These are phyloP conservation scores for Fusarium sp. DNA, from an alignment of 2,329 filamentous ascomycete species.

Conservation along the genomic window DNA sequence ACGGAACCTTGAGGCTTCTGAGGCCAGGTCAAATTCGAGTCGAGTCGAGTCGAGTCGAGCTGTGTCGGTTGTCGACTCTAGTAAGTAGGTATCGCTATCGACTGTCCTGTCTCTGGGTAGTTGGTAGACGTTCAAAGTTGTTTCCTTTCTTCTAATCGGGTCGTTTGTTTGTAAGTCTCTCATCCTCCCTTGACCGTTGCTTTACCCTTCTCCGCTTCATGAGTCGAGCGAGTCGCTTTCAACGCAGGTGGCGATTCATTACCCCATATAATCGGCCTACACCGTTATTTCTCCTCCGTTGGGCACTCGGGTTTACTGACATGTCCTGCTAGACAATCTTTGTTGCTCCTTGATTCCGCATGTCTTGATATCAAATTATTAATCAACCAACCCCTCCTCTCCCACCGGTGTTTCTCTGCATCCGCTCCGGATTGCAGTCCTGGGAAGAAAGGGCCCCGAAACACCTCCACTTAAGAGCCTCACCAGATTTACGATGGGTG, in stretches of 20 bases:
- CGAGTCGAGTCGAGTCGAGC: constrained; percentile 13
- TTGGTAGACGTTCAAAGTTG: constrained; percentile 12
- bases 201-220: constrained; percentile 16
- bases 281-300: constrained; percentile 23
- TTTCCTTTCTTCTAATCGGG: constrained; percentile 22
- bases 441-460: constrained; percentile 37
- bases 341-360: constrained; percentile 38
- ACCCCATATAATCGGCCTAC: constrained; percentile 35
- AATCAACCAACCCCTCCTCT: constrained; percentile 34
- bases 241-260: constrained; percentile 48
- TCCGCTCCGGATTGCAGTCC: constrained; percentile 34
- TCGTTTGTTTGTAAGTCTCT: constrained; percentile 39
- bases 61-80: constrained; percentile 5
- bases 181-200: not conserved
- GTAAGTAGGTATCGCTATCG: constrained; percentile 27
- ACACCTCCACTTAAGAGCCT: constrained; percentile 30
- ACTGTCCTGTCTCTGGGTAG: constrained; percentile 10
- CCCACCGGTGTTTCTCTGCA: constrained; percentile 30
- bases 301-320: constrained; percentile 33
- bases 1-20: constrained; percentile 24
- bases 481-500: constrained; percentile 60
- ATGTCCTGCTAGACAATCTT: constrained; percentile 32
- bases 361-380: constrained; percentile 45
- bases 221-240: constrained; percentile 22
- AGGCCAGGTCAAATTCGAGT: constrained; percentile 29